These are phyloP conservation scores for Penicillium canariense DNA, from an alignment of 495 filamentous ascomycete species.

Conservation along the genomic window DNA sequence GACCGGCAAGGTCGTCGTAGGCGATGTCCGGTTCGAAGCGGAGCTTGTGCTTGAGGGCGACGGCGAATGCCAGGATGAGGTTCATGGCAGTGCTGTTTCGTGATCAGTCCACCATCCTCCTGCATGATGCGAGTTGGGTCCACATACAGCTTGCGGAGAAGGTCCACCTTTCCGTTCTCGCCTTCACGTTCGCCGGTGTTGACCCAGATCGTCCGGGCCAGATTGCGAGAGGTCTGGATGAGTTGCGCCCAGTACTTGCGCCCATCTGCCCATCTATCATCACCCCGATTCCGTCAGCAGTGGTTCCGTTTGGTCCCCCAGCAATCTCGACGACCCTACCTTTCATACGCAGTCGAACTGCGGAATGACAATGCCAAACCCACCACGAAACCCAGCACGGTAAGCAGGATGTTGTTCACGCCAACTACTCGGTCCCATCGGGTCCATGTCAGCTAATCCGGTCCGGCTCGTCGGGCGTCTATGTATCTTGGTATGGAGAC, in stretches of 20 bases:
- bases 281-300: slow-evolving; percentile 1
- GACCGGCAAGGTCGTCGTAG: slow-evolving; percentile 61
- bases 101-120: slow-evolving; percentile 7
- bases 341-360: slow-evolving; percentile 82
- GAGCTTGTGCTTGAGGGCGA: slow-evolving; percentile 80
- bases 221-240: slow-evolving; percentile 66
- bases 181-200: slow-evolving; percentile 66
- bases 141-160: slow-evolving; percentile 65
- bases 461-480: background rate
- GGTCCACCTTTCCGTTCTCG: slow-evolving; percentile 59
- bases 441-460: slow-evolving; percentile 2
- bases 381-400: slow-evolving; percentile 87
- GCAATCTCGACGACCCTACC: slow-evolving; percentile 31
- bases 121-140: background rate
- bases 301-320: background rate
- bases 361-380: slow-evolving; percentile 80
- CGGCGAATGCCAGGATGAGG: slow-evolving; percentile 73
- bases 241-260: slow-evolving; percentile 76
- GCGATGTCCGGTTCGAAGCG: slow-evolving; percentile 82
- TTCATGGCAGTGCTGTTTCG: slow-evolving; percentile 66
- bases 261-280: slow-evolving; percentile 61
- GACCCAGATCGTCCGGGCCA: slow-evolving; percentile 78
- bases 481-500: slow-evolving; percentile 13
- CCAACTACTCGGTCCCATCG: slow-evolving; percentile 31
- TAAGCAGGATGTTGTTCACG: slow-evolving; percentile 70